Conservation (phyloP, 768 basidiomycete species). For the Boletus sp. region DNA sequence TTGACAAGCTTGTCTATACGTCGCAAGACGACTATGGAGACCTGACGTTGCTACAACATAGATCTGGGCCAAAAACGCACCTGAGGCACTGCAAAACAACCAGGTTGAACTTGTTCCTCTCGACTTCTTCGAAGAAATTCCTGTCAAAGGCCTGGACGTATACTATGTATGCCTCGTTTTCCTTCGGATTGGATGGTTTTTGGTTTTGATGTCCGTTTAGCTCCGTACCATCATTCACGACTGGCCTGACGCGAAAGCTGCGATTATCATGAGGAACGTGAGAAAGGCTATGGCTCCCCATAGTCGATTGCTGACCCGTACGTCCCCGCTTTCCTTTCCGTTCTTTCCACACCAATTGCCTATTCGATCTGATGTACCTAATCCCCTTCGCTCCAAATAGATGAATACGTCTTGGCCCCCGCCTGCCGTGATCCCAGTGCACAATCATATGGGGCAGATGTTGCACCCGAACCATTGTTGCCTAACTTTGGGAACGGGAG, state of each 20-base stretch:
- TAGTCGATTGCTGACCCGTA: constrained; percentile 35
- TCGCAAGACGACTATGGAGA: neutral
- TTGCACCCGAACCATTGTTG: constrained; percentile 44
- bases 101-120: constrained; percentile 16
- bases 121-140: constrained; percentile 20
- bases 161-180: constrained; percentile 22
- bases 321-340: neutral
- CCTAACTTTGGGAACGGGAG: constrained; percentile 46
- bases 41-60: neutral
- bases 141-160: constrained; percentile 17
- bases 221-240: constrained; percentile 33
- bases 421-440: constrained; percentile 7
- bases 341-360: neutral
- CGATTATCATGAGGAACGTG: constrained; percentile 30
- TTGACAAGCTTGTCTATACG: neutral
- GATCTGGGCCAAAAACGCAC: constrained; percentile 19
- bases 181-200: neutral
- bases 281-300: constrained; percentile 26
- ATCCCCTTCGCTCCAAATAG: constrained; percentile 1
- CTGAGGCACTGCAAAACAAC: constrained; percentile 14
- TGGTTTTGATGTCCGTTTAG: constrained; percentile 4
- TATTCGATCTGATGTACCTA: neutral
- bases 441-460: constrained; percentile 13
- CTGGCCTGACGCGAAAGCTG: constrained; percentile 35
- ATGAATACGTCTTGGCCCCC: constrained; percentile 20